Conservation (phyloP, 23 red algal species). For the Gracilaria domingensis region DNA sequence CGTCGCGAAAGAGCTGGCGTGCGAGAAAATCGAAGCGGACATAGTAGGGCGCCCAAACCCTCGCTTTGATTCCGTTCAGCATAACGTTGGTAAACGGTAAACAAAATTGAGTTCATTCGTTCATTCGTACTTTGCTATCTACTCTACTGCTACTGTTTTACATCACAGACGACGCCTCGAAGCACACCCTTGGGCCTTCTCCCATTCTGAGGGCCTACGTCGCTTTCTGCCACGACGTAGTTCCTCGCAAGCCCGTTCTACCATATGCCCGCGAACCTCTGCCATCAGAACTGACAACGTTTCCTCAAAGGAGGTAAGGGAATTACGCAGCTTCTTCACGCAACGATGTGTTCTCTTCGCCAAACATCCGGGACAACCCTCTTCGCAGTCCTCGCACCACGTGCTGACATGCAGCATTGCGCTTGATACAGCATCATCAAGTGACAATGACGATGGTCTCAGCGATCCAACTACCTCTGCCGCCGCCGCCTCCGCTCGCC, state of each 20-base stretch:
- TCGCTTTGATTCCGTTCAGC: too few species aligned
- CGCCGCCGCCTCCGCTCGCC: background rate
- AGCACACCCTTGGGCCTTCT: too few species aligned
- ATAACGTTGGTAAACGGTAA: too few species aligned
- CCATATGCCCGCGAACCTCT: background rate
- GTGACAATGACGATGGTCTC: background rate
- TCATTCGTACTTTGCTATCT: too few species aligned
- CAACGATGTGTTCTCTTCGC: background rate
- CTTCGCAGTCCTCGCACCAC: background rate
- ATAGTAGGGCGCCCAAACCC: too few species aligned
- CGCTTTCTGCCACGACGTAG: too few species aligned
- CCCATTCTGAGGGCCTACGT: too few species aligned
- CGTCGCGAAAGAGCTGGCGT: too few species aligned
- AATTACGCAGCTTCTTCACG: background rate
- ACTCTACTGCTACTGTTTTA: too few species aligned
- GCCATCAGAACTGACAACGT: background rate
- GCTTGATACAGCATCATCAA: background rate
- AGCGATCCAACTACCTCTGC: background rate
- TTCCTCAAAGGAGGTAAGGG: background rate
- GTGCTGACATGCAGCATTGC: background rate
- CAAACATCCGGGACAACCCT: background rate
- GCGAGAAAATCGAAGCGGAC: too few species aligned
- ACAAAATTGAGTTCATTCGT: too few species aligned
- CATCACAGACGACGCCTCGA: too few species aligned
- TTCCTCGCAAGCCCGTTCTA: background rate